These are phyloP conservation scores for Clavaria fumosa DNA, from an alignment of 768 basidiomycete genomes.

Conservation along the genomic window DNA sequence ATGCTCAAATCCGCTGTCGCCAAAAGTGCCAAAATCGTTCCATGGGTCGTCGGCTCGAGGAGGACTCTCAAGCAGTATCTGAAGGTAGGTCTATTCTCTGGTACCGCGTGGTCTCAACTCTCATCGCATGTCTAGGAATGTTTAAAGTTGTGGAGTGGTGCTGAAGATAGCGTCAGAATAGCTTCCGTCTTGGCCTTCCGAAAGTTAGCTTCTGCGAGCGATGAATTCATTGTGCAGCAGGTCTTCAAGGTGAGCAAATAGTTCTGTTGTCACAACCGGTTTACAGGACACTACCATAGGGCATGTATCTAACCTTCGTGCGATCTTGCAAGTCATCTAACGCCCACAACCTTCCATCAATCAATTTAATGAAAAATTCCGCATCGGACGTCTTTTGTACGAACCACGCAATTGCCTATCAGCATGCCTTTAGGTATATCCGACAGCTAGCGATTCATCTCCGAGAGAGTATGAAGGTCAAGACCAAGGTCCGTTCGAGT, in stretches of 20 bases:
- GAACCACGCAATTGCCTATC: slow-evolving; percentile 61
- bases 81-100: slow-evolving; percentile 42
- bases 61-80: slow-evolving; percentile 78
- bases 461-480: slow-evolving; percentile 79
- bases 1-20: slow-evolving; percentile 53
- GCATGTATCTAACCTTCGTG: slow-evolving; percentile 77
- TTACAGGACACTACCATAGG: slow-evolving; percentile 27
- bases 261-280: background rate
- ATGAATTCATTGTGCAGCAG: slow-evolving; percentile 68
- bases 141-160: slow-evolving; percentile 70
- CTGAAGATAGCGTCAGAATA: slow-evolving; percentile 68
- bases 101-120: background rate
- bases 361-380: slow-evolving; percentile 96
- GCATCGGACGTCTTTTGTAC: slow-evolving; percentile 84
- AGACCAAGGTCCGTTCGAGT: slow-evolving; percentile 47
- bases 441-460: slow-evolving; percentile 89
- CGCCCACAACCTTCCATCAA: slow-evolving; percentile 72
- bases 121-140: slow-evolving; percentile 40
- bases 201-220: slow-evolving; percentile 58
- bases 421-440: slow-evolving; percentile 92
- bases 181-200: slow-evolving; percentile 77
- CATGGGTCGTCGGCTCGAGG: slow-evolving; percentile 72
- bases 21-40: slow-evolving; percentile 81
- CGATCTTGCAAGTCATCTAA: slow-evolving; percentile 77
- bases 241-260: slow-evolving; percentile 58